Base-by-base conservation (phyloP, 2,329 filamentous ascomycete species). In the Septoria petroselini region DNA sequence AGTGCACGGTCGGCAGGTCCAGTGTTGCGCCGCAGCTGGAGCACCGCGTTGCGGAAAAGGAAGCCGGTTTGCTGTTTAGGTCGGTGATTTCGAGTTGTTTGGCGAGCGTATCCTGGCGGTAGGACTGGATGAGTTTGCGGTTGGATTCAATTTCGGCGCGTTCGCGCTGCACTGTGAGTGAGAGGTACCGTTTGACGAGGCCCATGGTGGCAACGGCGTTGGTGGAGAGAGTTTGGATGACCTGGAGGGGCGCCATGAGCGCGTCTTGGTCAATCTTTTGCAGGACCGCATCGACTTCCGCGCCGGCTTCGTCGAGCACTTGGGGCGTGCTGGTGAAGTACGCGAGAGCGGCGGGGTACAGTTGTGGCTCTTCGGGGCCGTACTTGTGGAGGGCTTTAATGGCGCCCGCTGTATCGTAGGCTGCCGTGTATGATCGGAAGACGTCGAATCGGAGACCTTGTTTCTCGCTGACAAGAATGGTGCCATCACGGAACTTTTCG, bases 191-290 rank as follows among this genome's bases (percentile, higher is more conserved):
- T 71, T 96, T 97, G 55, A 98, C 85, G 79, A 97, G 90, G 42
- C 91, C 93, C 88, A 98, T 96, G 0, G 90, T 97, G 1, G 94
- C 91, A 2, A 96, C 88, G 4, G 84, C 80, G 59, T 86, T 87
- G 44, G 79, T 79, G 53, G 81, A 84, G 11, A 98, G 79, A 0
- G 91, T 93, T 69, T 98, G 91, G 12, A 98, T 93, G 25, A 98
- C 93, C 68, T 98, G 93, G 3, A 98, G 75, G 0, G 93, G 93
- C 0, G 93, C 91, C 88, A 98, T 93, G 30, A 98, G 80, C 1
- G 88, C 85, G 62, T 95, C 90, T 55, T 85, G 80, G 65, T 96
- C 88, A 59, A 98, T 97, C 62, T 88, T 90, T 57, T 82, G 79
- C 8, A 98, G 77, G 1, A 98, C 85, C 0, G 74, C 76, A 48